Percentiles rank a stretch among this genome's conserved stretches.
Conservation (phyloP, 2,329 filamentous ascomycete species). For the Aureobasidium namibiae region DNA sequence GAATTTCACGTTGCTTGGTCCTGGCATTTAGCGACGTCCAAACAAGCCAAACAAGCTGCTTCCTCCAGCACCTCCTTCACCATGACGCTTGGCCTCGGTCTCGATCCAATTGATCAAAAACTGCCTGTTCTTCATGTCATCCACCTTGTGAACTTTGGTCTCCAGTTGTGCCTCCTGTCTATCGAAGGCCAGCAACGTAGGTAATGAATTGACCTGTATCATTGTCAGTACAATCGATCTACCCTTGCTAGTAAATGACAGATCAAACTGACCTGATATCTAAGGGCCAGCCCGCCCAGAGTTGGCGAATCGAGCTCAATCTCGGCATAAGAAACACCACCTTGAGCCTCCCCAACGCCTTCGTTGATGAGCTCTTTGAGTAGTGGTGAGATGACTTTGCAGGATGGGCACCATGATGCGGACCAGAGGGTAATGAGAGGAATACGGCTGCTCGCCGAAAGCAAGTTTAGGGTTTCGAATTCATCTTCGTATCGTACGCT, state of each 20-base stretch:
- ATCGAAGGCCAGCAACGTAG: conserved; percentile 43
- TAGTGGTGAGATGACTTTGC: conserved; percentile 35
- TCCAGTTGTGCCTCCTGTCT: conserved; percentile 41
- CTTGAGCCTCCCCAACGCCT: conserved; percentile 35
- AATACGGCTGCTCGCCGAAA: conserved; percentile 36
- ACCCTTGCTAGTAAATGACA: background rate
- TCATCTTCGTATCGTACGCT: conserved; percentile 40
- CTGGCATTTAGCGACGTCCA: background rate
- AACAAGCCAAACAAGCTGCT: conserved; percentile 29
- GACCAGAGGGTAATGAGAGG: conserved; percentile 44
- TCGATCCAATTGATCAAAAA: conserved; percentile 41
- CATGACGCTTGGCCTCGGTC: conserved; percentile 38
- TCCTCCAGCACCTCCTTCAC: conserved; percentile 35
- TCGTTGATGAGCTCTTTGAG: conserved; percentile 36
- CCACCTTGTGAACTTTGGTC: conserved; percentile 35
- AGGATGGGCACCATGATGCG: conserved; percentile 40
- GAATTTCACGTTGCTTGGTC: background rate
- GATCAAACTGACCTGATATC: conserved; percentile 27
- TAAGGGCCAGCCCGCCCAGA: conserved; percentile 33
- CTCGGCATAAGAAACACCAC: conserved; percentile 40
- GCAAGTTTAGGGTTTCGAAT: conserved; percentile 39
- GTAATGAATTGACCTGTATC: conserved; percentile 39
- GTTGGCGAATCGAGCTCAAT: conserved; percentile 40
- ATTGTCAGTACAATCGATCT: background rate
- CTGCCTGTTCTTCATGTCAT: conserved; percentile 37